Evolutionary conservation across 2,329 filamentous ascomycete species (phyloP).

Genomic region (Fusarium aywerte): DNA sequence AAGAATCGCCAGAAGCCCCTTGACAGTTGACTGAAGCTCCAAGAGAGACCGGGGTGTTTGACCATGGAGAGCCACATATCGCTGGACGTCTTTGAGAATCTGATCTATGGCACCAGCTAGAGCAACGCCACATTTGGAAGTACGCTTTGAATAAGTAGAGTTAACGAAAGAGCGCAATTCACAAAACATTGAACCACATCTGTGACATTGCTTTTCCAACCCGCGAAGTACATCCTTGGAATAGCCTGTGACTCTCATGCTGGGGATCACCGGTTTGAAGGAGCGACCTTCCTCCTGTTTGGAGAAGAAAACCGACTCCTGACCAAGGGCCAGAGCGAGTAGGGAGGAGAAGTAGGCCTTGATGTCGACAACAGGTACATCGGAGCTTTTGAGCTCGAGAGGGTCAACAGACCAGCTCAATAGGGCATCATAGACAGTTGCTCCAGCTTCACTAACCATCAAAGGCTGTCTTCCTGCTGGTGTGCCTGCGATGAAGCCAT

Average conservation of each 20-base stretch:
- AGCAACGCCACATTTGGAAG: slow-evolving; percentile 61
- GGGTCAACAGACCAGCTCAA: slow-evolving; percentile 57
- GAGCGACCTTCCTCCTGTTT: slow-evolving; percentile 64
- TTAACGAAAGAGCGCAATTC: slow-evolving; percentile 61
- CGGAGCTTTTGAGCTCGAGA: slow-evolving; percentile 52
- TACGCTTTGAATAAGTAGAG: slow-evolving; percentile 56
- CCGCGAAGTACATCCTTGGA: slow-evolving; percentile 61
- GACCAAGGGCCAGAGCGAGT: slow-evolving; percentile 73
- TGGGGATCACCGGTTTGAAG: slow-evolving; percentile 62
- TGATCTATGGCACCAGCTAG: slow-evolving; percentile 62
- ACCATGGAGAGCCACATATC: slow-evolving; percentile 58
- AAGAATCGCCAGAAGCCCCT: slow-evolving; percentile 61
- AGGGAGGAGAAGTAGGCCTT: slow-evolving; percentile 67
- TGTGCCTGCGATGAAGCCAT: slow-evolving; percentile 66
- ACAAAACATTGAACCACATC: slow-evolving; percentile 60
- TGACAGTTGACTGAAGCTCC: slow-evolving; percentile 63
- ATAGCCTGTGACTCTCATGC: slow-evolving; percentile 66
- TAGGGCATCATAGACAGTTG: slow-evolving; percentile 72
- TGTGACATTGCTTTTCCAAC: slow-evolving; percentile 59
- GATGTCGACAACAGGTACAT: slow-evolving; percentile 58
- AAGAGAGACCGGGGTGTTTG: slow-evolving; percentile 60
- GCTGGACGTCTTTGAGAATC: slow-evolving; percentile 61
- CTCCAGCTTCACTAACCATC: slow-evolving; percentile 76
- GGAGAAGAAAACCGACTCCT: slow-evolving; percentile 76
- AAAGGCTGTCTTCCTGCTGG: slow-evolving; percentile 54